Conservation (phyloP, 106 monocot genomes). For the Alisma plantagoaquatica region DNA sequence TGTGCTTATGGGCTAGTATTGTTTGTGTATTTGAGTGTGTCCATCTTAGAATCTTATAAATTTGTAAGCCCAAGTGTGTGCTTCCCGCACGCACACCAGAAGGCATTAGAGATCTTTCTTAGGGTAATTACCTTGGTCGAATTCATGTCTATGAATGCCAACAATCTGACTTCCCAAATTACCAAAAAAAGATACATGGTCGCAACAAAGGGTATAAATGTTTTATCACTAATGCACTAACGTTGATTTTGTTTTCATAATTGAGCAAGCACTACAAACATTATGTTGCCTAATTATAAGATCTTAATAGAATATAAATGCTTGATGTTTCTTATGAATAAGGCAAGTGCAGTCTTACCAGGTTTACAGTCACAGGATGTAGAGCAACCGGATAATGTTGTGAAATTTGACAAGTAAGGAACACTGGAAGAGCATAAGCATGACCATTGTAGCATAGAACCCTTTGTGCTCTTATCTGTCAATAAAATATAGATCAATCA, state of each 20-base stretch:
- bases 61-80: too few relatives aligned
- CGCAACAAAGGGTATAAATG: not conserved
- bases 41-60: too few relatives aligned
- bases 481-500: too few relatives aligned
- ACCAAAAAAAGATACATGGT: not conserved
- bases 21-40: too few relatives aligned
- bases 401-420: constrained; percentile 8
- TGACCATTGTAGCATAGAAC: constrained; percentile 46
- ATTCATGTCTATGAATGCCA: too few relatives aligned
- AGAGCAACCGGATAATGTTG: constrained; percentile 42
- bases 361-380: constrained; percentile 51
- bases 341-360: too few relatives aligned
- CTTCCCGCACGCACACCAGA: too few relatives aligned
- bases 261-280: not conserved
- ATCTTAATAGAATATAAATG: not conserved
- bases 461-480: too few relatives aligned
- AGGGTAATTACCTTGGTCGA: too few relatives aligned
- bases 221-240: not conserved
- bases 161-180: not conserved
- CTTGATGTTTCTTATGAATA: too few relatives aligned
- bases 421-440: constrained; percentile 40
- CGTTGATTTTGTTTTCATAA: not conserved
- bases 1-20: too few relatives aligned
- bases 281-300: not conserved
- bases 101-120: too few relatives aligned